These are phyloP conservation scores for Podospora pseudoanserina DNA, from an alignment of 495 filamentous ascomycete species.

Conservation along the genomic window DNA sequence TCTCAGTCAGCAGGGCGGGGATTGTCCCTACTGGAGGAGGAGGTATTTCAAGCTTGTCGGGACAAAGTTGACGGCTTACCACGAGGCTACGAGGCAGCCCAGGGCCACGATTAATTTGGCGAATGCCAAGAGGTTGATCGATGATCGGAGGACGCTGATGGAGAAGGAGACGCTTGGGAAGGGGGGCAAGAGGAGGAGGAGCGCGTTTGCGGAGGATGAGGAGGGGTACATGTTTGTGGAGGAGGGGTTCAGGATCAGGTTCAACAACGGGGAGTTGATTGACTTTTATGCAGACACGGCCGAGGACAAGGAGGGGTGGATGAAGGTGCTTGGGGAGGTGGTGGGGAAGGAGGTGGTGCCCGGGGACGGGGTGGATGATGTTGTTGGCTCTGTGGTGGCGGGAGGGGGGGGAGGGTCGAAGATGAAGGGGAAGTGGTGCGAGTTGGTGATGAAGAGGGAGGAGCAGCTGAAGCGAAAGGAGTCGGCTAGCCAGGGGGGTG, in stretches of 20 bases:
- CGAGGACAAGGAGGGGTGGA: conserved; percentile 87
- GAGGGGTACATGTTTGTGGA: conserved; percentile 99
- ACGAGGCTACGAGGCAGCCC: conserved; percentile 91
- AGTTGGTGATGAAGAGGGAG: conserved; percentile 69
- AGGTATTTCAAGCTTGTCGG: conserved; percentile 94
- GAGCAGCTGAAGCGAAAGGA: conserved; percentile 38
- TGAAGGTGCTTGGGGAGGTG: conserved; percentile 81
- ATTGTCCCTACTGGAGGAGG: conserved; percentile 98
- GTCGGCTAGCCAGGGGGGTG: conserved; percentile 2
- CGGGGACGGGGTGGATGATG: conserved; percentile 30
- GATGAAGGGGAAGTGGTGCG: conserved; percentile 69
- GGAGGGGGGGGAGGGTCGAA: conserved; percentile 26
- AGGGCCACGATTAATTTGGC: conserved; percentile 94
- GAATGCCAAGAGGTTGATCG: conserved; percentile 90
- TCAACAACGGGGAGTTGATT: conserved; percentile 95
- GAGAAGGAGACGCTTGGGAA: conserved; percentile 73
- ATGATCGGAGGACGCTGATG: conserved; percentile 79
- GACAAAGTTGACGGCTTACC: conserved; percentile 88
- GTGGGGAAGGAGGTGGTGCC: conserved; percentile 58
- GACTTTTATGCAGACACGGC: conserved; percentile 95
- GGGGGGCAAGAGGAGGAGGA: conserved; percentile 76
- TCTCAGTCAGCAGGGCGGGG: conserved; percentile 92
- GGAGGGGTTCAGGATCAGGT: conserved; percentile 96
- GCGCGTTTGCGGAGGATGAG: conserved; percentile 95
- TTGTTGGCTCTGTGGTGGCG: conserved; percentile 44